A percentile compares a stretch with the other conserved stretches of the same genome.
Conservation (phyloP, 768 basidiomycete species). For the Xerocomellus intermedius region DNA sequence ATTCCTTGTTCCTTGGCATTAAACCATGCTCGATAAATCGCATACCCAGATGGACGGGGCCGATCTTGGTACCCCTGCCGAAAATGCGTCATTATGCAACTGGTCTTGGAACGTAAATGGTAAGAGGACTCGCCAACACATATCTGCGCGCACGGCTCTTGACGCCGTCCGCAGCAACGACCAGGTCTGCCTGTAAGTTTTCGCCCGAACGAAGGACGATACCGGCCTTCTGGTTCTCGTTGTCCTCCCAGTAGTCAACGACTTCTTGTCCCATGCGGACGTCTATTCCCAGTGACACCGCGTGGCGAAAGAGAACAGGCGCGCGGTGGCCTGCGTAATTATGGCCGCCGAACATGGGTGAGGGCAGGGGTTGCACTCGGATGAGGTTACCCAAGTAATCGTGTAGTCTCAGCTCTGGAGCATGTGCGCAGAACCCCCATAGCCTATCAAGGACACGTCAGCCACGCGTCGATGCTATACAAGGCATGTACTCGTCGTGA, state of each 20-base stretch:
- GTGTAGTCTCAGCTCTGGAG: conserved; percentile 11
- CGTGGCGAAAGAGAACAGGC: conserved; percentile 20
- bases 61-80: conserved; percentile 27
- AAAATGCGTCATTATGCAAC: background rate
- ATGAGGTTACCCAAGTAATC: conserved; percentile 24
- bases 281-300: conserved; percentile 22
- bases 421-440: conserved; percentile 19
- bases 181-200: conserved; percentile 21
- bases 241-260: conserved; percentile 21
- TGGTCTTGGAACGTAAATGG: background rate
- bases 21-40: conserved; percentile 31
- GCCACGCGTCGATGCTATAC: background rate
- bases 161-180: conserved; percentile 31
- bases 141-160: conserved; percentile 22
- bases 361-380: conserved; percentile 13
- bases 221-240: conserved; percentile 3
- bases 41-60: conserved; percentile 28
- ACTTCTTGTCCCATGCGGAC: conserved; percentile 24
- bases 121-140: conserved; percentile 18
- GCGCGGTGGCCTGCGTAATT: conserved; percentile 25
- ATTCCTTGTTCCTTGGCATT: conserved; percentile 21
- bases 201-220: conserved; percentile 19
- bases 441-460: conserved; percentile 6
- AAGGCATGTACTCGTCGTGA: conserved; percentile 19
- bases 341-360: conserved; percentile 14